Percentiles rank a stretch among this genome's conserved stretches.
phyloP scores from a whole-genome alignment of 2,329 filamentous ascomycete species.

The Monilinia fructicola region DNA sequence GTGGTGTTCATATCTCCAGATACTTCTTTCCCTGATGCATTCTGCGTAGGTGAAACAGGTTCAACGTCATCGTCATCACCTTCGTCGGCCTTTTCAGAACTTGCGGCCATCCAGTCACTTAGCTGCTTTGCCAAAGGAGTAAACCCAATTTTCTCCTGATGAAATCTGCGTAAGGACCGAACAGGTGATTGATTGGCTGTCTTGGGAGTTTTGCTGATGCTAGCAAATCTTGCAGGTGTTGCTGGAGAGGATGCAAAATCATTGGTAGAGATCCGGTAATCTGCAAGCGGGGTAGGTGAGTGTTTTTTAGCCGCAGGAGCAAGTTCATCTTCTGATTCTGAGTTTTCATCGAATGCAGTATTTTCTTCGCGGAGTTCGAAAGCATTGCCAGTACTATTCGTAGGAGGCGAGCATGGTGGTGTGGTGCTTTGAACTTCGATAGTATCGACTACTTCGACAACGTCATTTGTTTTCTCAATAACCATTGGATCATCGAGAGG shows the following conservation, averaged over 20 bases:
- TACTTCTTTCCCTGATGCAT: not conserved
- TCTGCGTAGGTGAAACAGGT: constrained; percentile 27
- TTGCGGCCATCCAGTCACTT: constrained; percentile 61
- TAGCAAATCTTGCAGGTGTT: constrained; percentile 45
- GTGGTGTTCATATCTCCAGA: not conserved
- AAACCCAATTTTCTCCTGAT: constrained; percentile 51
- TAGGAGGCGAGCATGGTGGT: constrained; percentile 33
- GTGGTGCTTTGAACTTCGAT: constrained; percentile 30
- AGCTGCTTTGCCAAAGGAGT: constrained; percentile 64
- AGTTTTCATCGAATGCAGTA: constrained; percentile 47
- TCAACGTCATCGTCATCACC: constrained; percentile 14
- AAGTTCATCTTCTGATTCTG: constrained; percentile 57
- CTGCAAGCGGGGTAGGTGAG: constrained; percentile 31
- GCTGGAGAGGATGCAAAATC: constrained; percentile 41
- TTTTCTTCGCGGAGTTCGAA: constrained; percentile 52
- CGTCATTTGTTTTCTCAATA: constrained; percentile 28
- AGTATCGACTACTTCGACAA: constrained; percentile 25
- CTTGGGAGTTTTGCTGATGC: constrained; percentile 32
- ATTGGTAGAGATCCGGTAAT: constrained; percentile 38
- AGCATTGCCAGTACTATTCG: constrained; percentile 25
- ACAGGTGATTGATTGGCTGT: constrained; percentile 23
- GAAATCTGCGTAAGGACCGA: constrained; percentile 18
- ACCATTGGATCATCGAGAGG: constrained; percentile 25
- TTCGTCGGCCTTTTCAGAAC: constrained; percentile 49
- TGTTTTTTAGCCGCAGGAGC: constrained; percentile 39